Evolutionary conservation across 2,329 filamentous ascomycete genomes (phyloP), one percentile per base, ranked within the genome.

Genomic region (Tricladium varicosporioides): DNA sequence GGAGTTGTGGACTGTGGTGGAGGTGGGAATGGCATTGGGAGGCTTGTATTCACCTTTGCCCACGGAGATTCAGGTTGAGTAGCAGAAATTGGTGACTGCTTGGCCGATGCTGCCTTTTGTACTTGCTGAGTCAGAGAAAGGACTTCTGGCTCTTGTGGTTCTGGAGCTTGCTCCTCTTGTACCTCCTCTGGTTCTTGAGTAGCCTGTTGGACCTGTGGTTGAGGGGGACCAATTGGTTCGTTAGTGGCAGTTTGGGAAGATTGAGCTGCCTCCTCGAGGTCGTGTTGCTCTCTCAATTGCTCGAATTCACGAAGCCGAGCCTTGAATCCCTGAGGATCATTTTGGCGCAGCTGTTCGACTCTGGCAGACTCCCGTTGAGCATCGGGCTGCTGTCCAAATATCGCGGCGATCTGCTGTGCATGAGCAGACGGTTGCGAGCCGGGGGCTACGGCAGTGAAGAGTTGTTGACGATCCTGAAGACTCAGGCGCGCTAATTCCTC

Each of bases 101-200:
- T 83, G 5, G 79, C 78, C 44, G 81, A 81, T 15, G 77, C 78
- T 33, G 91, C 86, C 73, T 92, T 89, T 72, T 92, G 89, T 0
- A 94, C 89, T 72, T 93, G 90, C 71, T 96, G 87, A 4, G 89
- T 92, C 54, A 95, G 76, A 48, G 90, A 92, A 13, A 92, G 79
- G 16, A 78, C 72, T 59, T 84, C 79, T 50, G 76, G 74, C 36
- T 73, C 71, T 49, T 64, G 46, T 14, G 55, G 48, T 40, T 60
- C 60, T 15, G 61, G 45, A 18, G 59, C 60, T 47, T 63, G 52
- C 48, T 61, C 57, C 49, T 61, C 56, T 22, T 74, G 68, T 45
- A 80, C 73, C 56, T 68, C 60, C 47, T 53, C 48, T 42, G 66
- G 58, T n/a, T 57, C 56, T 43, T 65, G 46, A 31, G 51, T 56